Percentiles rank a stretch among this genome's conserved stretches.
These are phyloP conservation scores for Pleurotus pulmonarius DNA, from an alignment of 768 basidiomycete genomes.

Conservation along the genomic window DNA sequence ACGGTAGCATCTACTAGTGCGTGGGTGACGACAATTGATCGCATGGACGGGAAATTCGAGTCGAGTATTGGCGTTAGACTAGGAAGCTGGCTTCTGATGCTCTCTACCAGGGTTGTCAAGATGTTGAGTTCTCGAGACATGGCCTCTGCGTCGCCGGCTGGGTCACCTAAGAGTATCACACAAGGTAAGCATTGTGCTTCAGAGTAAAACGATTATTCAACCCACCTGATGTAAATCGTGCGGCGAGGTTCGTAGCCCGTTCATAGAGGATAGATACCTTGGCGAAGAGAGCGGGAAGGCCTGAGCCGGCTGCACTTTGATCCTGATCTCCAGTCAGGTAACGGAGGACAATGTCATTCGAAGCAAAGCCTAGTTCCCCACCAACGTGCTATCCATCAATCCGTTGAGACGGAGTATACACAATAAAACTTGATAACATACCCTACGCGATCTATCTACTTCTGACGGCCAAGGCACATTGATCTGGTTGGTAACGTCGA, in stretches of 20 bases:
- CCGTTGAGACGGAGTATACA: neutral
- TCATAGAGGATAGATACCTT: constrained; percentile 32
- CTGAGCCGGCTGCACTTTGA: constrained; percentile 17
- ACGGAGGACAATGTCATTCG: constrained; percentile 20
- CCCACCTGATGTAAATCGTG: constrained; percentile 10
- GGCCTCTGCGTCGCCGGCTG: neutral
- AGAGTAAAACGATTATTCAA: neutral
- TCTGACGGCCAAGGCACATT: constrained; percentile 52
- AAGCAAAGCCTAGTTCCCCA: neutral
- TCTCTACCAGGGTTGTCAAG: constrained; percentile 41
- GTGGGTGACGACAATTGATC: constrained; percentile 32
- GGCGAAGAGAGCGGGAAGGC: constrained; percentile 20
- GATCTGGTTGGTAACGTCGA: constrained; percentile 47
- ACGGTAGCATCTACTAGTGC: constrained; percentile 7
- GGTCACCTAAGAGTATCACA: neutral
- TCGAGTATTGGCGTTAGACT: neutral
- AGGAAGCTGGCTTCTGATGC: constrained; percentile 17
- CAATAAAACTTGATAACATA: constrained; percentile 12
- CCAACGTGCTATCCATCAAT: neutral
- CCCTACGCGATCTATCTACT: constrained; percentile 31
- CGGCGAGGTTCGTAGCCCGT: constrained; percentile 19
- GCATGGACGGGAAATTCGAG: constrained; percentile 4
- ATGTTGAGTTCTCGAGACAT: constrained; percentile 33
- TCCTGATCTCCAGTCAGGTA: constrained; percentile 21
- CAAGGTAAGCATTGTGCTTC: neutral